Evolutionary conservation across 108 stramenopile genomes (phyloP).

Genomic region (Seminavis robusta): DNA sequence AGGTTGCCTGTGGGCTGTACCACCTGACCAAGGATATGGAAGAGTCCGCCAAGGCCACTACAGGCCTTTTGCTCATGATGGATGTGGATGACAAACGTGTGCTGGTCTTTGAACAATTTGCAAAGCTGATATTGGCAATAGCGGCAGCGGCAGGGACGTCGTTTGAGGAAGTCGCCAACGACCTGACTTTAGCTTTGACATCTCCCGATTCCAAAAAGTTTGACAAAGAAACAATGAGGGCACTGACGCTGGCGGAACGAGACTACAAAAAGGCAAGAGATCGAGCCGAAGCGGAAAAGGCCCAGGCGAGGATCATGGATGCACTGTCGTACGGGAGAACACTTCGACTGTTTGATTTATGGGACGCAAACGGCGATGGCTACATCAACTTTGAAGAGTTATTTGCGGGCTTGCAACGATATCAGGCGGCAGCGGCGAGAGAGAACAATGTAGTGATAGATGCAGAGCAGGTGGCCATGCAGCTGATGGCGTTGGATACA

Average conservation of each 20-base stretch:
- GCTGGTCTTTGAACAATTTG: slow-evolving; percentile 31
- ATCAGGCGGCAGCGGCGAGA: slow-evolving; percentile 16
- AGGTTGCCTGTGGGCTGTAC: slow-evolving; percentile 40
- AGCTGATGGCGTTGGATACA: slow-evolving; percentile 33
- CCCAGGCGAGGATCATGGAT: slow-evolving; percentile 20
- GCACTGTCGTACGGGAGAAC: slow-evolving; percentile 30
- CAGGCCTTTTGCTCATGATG: slow-evolving; percentile 32
- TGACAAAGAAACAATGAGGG: slow-evolving; percentile 13
- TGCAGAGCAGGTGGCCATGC: slow-evolving; percentile 24
- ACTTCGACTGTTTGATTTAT: slow-evolving; percentile 28
- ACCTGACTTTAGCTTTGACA: slow-evolving; percentile 14
- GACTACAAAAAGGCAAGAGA: slow-evolving; percentile 12
- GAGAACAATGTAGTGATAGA: not conserved
- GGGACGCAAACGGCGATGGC: slow-evolving; percentile 35
- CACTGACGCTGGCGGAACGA: slow-evolving; percentile 22
- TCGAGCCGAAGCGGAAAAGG: slow-evolving; percentile 10
- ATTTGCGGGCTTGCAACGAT: slow-evolving; percentile 26
- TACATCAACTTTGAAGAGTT: slow-evolving; percentile 42
- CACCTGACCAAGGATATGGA: slow-evolving; percentile 32
- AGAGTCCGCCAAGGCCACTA: slow-evolving; percentile 27
- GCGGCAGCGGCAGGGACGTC: slow-evolving; percentile 22
- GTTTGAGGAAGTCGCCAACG: slow-evolving; percentile 35
- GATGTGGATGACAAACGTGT: slow-evolving; percentile 34
- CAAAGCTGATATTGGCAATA: slow-evolving; percentile 29
- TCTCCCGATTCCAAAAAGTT: not conserved